Evolutionary conservation across 129 eudicot species (phyloP), one percentile per base, ranked within the genome.

Genomic region (Ambrosia artemisiifolia): DNA sequence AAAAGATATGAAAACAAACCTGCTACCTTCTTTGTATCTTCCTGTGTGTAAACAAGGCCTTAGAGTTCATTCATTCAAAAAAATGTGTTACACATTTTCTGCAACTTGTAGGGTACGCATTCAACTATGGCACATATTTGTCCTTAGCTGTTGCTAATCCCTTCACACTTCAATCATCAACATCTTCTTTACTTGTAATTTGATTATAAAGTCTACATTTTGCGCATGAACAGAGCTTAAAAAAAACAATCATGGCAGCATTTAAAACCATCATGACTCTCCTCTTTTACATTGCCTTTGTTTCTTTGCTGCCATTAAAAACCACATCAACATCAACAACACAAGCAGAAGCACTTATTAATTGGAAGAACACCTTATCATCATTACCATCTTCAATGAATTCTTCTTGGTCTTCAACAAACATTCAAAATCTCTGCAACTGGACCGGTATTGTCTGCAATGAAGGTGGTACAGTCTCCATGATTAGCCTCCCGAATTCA

Each of bases 371-470:
- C 54, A 87, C 78, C 65, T 75, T 92, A 65, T 59, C 87, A 40
- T 33, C 50, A 4, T 63, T 65, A 28, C 66, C 85, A 18, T 74
- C 91, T 56, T 68, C 84, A 46, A 77, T 93, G 78, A 30, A 70
- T 51, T 85, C 28, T 40, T 40, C 95, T 33, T 93, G 98, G 98
- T 83, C 90, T 10, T 72, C 74, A 40, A 54, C 75, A 65, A 85
- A 83, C 72, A 30, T 81, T 75, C 75, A 49, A 28, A 85, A 79
- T 72, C 84, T 86, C 46, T 93, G 98, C 84, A 78, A 76, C 46
- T 93, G 98, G 98, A 80, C 83, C 46, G 87, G 96, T 48, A 80
- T 89, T 60, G 65, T 63, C 35, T 93, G 95, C 84, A 81, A 80
- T 54, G 56, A 32, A 56, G 68, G 64, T 5, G 85, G 87, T 64